phyloP scores from a whole-genome alignment of 257 asterid genomes.

The Avicennia marina region DNA sequence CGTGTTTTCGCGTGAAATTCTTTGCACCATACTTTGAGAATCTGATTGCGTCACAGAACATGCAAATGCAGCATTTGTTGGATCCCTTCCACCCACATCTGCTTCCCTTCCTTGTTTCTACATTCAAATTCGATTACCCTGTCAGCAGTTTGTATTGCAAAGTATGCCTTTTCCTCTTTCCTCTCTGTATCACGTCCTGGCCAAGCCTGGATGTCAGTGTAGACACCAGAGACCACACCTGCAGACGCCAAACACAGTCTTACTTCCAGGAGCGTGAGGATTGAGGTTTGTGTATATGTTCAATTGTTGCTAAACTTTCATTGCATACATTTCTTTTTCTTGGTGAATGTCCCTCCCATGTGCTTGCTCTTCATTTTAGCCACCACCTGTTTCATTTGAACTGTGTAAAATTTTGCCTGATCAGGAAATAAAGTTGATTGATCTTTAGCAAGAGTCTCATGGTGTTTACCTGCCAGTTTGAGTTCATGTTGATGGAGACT shows the following conservation, averaged over 20 bases:
- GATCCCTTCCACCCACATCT: conserved; percentile 80
- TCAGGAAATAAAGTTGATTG: not conserved
- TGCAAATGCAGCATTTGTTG: conserved; percentile 64
- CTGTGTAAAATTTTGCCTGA: not conserved
- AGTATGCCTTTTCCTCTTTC: conserved; percentile 56
- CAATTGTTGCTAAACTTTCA: not conserved
- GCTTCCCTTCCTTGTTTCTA: conserved; percentile 57
- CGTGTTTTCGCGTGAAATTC: too few relatives aligned
- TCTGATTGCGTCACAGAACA: conserved; percentile 27
- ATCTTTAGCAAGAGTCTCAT: too few relatives aligned
- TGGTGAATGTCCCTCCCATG: conserved; percentile 87
- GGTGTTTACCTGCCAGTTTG: conserved; percentile 52
- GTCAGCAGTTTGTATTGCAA: conserved; percentile 68
- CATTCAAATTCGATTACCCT: conserved; percentile 80
- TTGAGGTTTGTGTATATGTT: conserved; percentile 1
- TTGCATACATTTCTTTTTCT: conserved; percentile 83
- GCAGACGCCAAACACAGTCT: not conserved
- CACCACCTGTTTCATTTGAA: conserved; percentile 68
- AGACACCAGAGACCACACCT: conserved; percentile 58
- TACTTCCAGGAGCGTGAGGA: not conserved
- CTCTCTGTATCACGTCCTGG: conserved; percentile 56
- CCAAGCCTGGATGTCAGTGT: conserved; percentile 64
- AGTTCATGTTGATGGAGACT: conserved; percentile 66
- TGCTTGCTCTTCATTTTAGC: conserved; percentile 84
- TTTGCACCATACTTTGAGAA: too few relatives aligned